Evolutionary conservation across 352 stramenopile species (phyloP).

Genomic region (Phytophthora pisi): DNA sequence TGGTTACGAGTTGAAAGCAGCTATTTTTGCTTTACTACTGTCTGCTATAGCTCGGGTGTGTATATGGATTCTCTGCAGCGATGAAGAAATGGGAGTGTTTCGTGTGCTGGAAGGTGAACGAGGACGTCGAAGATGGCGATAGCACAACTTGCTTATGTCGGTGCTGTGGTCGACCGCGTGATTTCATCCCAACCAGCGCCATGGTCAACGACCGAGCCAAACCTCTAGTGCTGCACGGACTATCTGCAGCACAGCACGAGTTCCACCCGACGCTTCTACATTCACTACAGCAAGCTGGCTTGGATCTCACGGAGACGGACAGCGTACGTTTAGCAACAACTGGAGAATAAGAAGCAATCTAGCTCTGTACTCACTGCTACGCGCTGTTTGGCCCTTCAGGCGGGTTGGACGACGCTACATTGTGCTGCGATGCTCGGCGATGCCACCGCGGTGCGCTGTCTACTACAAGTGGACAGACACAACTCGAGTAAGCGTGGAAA

Average conservation of each 20-base stretch:
- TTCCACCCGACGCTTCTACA: conserved; percentile 33
- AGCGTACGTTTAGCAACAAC: conserved; percentile 24
- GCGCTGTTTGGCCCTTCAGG: not conserved
- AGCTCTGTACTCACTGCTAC: not conserved
- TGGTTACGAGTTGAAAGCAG: no score
- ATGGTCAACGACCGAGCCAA: conserved; percentile 23
- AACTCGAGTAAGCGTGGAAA: not conserved
- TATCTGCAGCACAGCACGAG: conserved; percentile 27
- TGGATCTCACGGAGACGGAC: conserved; percentile 37
- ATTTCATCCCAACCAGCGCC: conserved; percentile 33
- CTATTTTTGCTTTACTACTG: no score
- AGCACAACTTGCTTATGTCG: conserved; percentile 13
- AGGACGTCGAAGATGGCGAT: conserved; percentile 10
- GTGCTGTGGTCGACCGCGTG: conserved; percentile 38
- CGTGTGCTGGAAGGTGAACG: conserved; percentile 49
- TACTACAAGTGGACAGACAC: conserved; percentile 7
- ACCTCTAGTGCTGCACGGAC: conserved; percentile 41
- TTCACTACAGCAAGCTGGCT: conserved; percentile 20
- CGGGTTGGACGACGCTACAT: conserved; percentile 39
- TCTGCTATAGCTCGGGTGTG: not conserved
- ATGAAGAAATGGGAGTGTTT: conserved; percentile 45
- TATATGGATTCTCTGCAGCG: not conserved
- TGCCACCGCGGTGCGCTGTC: conserved; percentile 25
- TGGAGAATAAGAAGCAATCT: not conserved
- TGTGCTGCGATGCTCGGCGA: conserved; percentile 44